These are phyloP conservation scores for Wolfiporia cocos DNA, from an alignment of 1,284 basidiomycete genomes.

Conservation along the genomic window DNA sequence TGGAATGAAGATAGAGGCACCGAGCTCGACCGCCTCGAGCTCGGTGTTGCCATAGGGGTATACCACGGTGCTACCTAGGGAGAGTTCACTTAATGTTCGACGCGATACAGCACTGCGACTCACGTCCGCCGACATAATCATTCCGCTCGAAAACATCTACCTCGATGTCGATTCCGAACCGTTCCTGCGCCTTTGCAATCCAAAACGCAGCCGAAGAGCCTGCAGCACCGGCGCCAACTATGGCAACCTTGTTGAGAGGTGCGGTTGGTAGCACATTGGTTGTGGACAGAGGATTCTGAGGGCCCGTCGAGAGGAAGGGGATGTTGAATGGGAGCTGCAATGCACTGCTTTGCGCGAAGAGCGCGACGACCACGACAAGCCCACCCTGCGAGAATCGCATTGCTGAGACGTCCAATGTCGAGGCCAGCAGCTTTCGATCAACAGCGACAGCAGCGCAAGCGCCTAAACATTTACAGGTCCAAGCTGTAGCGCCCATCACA, in stretches of 20 bases:
- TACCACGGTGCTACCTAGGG: slow-evolving; percentile 67
- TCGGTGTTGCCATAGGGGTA: slow-evolving; percentile 68
- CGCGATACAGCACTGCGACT: slow-evolving; percentile 23
- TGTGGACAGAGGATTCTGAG: slow-evolving; percentile 8
- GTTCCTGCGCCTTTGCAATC: slow-evolving; percentile 69
- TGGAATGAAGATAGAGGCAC: slow-evolving; percentile 84
- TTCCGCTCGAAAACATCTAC: slow-evolving; percentile 81
- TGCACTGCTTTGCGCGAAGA: too few relatives aligned
- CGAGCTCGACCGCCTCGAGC: slow-evolving; percentile 70
- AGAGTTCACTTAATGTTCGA: neutral
- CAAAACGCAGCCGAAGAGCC: slow-evolving; percentile 87
- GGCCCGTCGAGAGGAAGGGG: slow-evolving; percentile 14
- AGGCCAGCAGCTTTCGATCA: too few relatives aligned
- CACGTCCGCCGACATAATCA: slow-evolving; percentile 78
- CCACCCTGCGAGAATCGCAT: too few relatives aligned
- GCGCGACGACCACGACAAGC: too few relatives aligned
- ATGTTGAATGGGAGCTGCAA: slow-evolving; percentile 15
- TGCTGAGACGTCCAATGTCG: too few relatives aligned
- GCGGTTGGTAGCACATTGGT: neutral
- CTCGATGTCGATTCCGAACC: slow-evolving; percentile 60
- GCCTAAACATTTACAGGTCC: too few relatives aligned
- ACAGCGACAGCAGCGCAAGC: too few relatives aligned
- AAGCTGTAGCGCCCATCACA: too few relatives aligned
- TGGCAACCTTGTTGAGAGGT: slow-evolving; percentile 45
- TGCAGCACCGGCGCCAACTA: slow-evolving; percentile 85